Conservation (phyloP, 306 rosid species). For the Carpinus viminea region DNA sequence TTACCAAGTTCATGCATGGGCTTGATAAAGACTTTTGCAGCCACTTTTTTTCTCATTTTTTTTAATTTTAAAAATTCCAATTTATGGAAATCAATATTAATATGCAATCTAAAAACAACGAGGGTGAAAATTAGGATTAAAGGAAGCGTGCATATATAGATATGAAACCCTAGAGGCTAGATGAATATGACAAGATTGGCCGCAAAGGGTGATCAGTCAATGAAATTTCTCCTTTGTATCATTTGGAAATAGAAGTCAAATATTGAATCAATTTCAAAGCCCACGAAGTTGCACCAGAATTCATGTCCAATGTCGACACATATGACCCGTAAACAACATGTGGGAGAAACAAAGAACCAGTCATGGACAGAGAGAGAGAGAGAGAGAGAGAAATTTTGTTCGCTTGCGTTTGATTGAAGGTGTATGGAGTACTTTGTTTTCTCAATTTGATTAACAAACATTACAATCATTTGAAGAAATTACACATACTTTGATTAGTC, state of each 20-base stretch:
- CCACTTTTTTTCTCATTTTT: no score
- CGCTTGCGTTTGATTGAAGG: no score
- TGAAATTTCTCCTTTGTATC: neutral
- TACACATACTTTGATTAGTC: neutral
- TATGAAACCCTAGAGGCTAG: no score
- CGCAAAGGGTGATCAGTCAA: slow-evolving; percentile 5
- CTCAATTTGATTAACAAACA: no score
- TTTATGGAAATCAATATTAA: neutral
- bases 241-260: slow-evolving; percentile 26
- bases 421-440: no score
- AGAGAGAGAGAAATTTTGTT: no score
- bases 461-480: neutral
- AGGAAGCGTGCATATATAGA: neutral
- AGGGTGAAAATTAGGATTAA: neutral
- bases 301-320: neutral
- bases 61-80: no score
- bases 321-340: neutral
- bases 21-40: no score
- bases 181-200: neutral
- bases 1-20: no score
- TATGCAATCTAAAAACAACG: slow-evolving; percentile 2
- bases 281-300: neutral
- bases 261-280: slow-evolving; percentile 15
- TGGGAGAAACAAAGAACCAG: no score
- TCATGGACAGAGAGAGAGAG: neutral